Evolutionary conservation across 2,329 filamentous ascomycete genomes (phyloP), one percentile per base, ranked within the genome.

Genomic region (Aspergillus neotritici): DNA sequence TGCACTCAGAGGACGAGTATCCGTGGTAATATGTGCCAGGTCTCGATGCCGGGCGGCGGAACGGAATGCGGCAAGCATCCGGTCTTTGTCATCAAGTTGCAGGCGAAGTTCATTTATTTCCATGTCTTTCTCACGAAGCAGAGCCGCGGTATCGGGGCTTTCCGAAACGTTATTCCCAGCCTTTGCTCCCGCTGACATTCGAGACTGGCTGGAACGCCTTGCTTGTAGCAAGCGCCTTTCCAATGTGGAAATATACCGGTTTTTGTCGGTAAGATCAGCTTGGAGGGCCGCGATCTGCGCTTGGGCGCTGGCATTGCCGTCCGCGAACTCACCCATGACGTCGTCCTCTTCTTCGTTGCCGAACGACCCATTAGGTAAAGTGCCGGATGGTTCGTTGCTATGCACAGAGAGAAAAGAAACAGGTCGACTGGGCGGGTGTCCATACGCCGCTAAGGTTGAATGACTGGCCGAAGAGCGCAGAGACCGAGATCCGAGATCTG

Each of bases 211-310:
- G 1, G 89, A 88, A 37, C 91, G 78, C 32, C 93, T 79, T 31
- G 93, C 93, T 61, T 98, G 93, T 29, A 97, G 74, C 1, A 98
- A 73, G 17, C 93, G 81, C 67, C 94, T 94, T 70, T 98, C 93
- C 10, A 98, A 70, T 0, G 93, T 97, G 21, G 86, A 79, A 55
- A 97, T 97, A 65, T 98, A 98, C 28, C 93, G 85, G 56, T 93
- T 97, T 72, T 95, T 96, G 68, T 98, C 93, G n/a, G 79, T 80
- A 36, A 98, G 77, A 64, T 98, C 93, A n/a, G 89, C 82, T 64
- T 95, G 93, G 37, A 98, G 71, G n/a, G 94, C 86, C 38, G 83
- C 81, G 54, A 96, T 89, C 61, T 96, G 93, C n/a, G 87, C 80
- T 34, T 83, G 73, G 37, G 94, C 69, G 16, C 86, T 87, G 6